Conservation (phyloP, 2,329 filamentous ascomycete species). For the Bisporella sp. region DNA sequence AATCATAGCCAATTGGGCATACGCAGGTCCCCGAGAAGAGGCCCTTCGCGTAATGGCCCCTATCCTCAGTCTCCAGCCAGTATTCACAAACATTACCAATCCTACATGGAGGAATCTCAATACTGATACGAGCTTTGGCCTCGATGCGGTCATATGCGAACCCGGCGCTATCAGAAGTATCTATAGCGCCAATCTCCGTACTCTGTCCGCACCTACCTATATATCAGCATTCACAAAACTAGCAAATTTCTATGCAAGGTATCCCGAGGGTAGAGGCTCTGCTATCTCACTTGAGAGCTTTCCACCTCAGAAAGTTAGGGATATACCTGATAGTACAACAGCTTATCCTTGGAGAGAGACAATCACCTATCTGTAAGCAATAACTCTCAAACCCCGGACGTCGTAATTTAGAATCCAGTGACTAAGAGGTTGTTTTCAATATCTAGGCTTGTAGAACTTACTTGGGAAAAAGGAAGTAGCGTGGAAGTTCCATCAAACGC, state of each 20-base stretch:
- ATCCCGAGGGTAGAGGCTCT: neutral
- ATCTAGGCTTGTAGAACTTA: neutral
- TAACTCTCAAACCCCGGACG: neutral
- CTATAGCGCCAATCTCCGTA: neutral
- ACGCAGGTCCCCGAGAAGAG: neutral
- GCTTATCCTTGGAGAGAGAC: neutral
- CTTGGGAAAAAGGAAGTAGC: neutral
- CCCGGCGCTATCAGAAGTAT: neutral
- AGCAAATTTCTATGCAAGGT: neutral
- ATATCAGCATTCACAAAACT: neutral
- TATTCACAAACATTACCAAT: neutral
- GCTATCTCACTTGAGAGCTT: neutral
- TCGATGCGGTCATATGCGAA: neutral
- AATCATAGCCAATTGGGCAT: neutral
- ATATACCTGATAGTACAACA: neutral
- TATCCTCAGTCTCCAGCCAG: neutral
- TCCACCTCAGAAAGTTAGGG: neutral
- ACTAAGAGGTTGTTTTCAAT: neutral
- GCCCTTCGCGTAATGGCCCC: neutral
- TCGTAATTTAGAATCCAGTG: neutral
- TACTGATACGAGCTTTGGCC: neutral
- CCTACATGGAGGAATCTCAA: neutral
- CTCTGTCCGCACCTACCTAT: neutral
- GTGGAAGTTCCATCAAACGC: neutral
- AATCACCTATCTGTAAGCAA: neutral